Evolutionary conservation across 331 rosid species (phyloP), one percentile per base, ranked within the genome.

Genomic region (Dryas integrifolia): DNA sequence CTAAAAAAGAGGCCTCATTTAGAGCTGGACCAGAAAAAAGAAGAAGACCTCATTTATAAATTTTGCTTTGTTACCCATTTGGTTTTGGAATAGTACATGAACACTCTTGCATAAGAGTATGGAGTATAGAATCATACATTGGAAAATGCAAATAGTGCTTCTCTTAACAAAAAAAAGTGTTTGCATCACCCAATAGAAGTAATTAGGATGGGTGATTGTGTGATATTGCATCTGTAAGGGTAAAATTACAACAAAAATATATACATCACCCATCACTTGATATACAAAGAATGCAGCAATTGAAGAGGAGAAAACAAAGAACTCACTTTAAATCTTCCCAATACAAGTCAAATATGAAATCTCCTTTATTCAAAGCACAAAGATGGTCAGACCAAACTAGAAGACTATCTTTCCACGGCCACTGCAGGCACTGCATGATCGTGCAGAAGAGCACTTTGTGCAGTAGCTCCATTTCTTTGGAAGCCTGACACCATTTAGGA

Each of bases 381-480:
- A 35, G 69, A 53, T 30, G 60, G 58, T 71, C 16, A 58, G 14
- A 59, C 43, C 65, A 75, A 76, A 83, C 35, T 30, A 30, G 2
- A 30, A 30, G 35, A 76, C 83, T 89, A 88, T 72, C 80, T 90
- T 86, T 48, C 98, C 98, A 76, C 80, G 82, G 74, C 98, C 98
- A 73, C 84, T 88, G 65, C 98, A 94, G 58, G 87, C 65, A 62
- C 44, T 76, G 78, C 97, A 94, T 39, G 90, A 86, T 75, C 97
- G 82, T 16, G 83, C 72, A 51, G 98, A 91, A 58, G 95, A 80
- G 82, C 98, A 94, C 60, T 89, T 94, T 69, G 96, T 85, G 35
- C 97, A 94, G 76, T 94, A 91, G 90, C 98, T 94, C 97, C 96
- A 94, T 75, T 94, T 94, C 87, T 89, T 94, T 58, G 97, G 97